Evolutionary conservation across 75 land plant species (phyloP).

Genomic region (Larix kaempferi): DNA sequence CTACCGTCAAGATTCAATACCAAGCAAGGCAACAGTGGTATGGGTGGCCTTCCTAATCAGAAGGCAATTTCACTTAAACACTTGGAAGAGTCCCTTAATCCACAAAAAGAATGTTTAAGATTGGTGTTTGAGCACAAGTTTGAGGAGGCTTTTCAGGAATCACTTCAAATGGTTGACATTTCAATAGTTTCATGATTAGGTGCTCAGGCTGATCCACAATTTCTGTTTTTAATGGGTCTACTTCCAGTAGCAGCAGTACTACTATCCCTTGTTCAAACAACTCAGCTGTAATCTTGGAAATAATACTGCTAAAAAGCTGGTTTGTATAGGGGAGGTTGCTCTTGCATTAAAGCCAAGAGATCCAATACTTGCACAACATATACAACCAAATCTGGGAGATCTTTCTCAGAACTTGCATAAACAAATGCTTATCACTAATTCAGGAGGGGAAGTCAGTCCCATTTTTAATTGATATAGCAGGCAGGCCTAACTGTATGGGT

Average conservation of each 20-base stretch:
- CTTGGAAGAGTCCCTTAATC: conserved; percentile 87
- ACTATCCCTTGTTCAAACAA: conserved; percentile 86
- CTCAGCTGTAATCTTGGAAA: conserved; percentile 85
- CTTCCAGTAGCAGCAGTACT: conserved; percentile 92
- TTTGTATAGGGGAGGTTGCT: conserved; percentile 86
- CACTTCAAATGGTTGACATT: conserved; percentile 92
- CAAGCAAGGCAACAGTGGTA: conserved; percentile 52
- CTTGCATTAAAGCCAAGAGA: conserved; percentile 79
- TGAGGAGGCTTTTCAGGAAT: conserved; percentile 90
- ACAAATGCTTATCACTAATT: conserved; percentile 41
- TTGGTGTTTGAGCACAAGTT: conserved; percentile 76
- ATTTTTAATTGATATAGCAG: conserved; percentile 79
- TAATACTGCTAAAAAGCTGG: conserved; percentile 68
- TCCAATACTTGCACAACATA: conserved; percentile 74
- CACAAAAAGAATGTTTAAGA: conserved; percentile 80
- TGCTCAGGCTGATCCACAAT: conserved; percentile 81
- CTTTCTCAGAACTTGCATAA: conserved; percentile 71
- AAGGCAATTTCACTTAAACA: conserved; percentile 54
- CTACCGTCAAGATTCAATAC: conserved; percentile 18
- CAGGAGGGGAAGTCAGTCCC: conserved; percentile 38
- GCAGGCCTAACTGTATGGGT: conserved; percentile 60
- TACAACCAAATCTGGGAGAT: conserved; percentile 79
- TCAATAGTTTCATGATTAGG: conserved; percentile 94
- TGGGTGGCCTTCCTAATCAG: conserved; percentile 57
- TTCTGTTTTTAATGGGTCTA: conserved; percentile 56